These are phyloP conservation scores for Phytophthora pseudosyringae DNA, from an alignment of 352 stramenopile species.

Conservation along the genomic window DNA sequence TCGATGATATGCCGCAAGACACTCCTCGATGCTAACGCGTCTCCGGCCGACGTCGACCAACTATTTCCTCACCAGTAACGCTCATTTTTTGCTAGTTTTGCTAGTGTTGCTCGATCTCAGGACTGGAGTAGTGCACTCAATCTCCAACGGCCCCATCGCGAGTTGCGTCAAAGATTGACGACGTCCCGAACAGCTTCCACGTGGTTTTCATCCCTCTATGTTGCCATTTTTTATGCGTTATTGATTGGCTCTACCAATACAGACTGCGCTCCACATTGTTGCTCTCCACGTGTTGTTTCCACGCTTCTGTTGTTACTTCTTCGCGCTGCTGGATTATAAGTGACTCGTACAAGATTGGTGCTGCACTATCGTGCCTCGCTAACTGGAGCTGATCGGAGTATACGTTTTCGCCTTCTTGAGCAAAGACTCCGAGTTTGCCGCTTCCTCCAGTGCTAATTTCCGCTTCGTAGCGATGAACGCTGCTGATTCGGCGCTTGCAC, in stretches of 20 bases:
- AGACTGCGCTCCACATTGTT: constrained; percentile 29
- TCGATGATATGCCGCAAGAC: constrained; percentile 38
- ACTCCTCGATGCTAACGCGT: constrained; percentile 37
- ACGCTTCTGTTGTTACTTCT: constrained; percentile 26
- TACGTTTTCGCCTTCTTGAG: constrained; percentile 79
- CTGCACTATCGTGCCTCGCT: constrained; percentile 19
- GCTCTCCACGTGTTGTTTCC: constrained; percentile 19
- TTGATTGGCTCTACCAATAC: constrained; percentile 42
- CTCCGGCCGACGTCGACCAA: constrained; percentile 29
- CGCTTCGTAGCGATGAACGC: constrained; percentile 52
- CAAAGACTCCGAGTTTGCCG: constrained; percentile 55
- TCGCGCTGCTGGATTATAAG: constrained; percentile 34
- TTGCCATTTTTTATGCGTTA: constrained; percentile 48
- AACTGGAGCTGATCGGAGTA: constrained; percentile 76
- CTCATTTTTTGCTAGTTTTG: background rate
- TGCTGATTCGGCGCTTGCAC: constrained; percentile 18
- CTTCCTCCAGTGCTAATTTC: constrained; percentile 68
- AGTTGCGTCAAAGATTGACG: background rate
- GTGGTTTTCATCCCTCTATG: constrained; percentile 43
- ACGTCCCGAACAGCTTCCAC: constrained; percentile 5
- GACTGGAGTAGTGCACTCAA: background rate
- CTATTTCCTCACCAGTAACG: constrained; percentile 35
- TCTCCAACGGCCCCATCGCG: background rate
- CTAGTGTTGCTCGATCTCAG: constrained; percentile 6
- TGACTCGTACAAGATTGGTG: constrained; percentile 21